A percentile compares a stretch with the other conserved stretches of the same genome.
Evolutionary conservation across 176 grass and related monocot species (phyloP).

Genomic region (Paspalum notatum): DNA sequence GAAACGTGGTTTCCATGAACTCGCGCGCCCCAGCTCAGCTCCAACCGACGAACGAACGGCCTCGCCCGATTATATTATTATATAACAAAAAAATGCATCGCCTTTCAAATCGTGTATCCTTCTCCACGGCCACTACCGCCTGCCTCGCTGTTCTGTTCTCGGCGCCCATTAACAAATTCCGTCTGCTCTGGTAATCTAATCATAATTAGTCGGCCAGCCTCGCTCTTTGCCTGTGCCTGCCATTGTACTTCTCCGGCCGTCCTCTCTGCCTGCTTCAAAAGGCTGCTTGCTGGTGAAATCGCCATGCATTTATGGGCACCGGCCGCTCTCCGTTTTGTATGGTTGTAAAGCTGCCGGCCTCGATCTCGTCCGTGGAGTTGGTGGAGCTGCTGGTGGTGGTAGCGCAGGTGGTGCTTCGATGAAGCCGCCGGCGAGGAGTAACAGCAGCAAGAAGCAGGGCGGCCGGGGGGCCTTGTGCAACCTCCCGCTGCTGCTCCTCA

Average conservation of each 20-base stretch:
- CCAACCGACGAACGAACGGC: slow-evolving; percentile 36
- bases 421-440: slow-evolving; percentile 17
- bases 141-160: slow-evolving; percentile 51
- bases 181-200: slow-evolving; percentile 24
- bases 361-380: background rate
- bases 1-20: slow-evolving; percentile 56
- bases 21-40: slow-evolving; percentile 19
- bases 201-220: background rate
- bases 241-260: background rate
- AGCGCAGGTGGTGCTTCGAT: background rate
- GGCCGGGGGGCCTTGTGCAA: slow-evolving; percentile 36
- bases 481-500: slow-evolving; percentile 47
- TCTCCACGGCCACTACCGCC: slow-evolving; percentile 41
- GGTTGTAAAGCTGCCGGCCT: slow-evolving; percentile 15
- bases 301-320: background rate
- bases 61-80: background rate
- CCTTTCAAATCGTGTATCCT: slow-evolving; percentile 47
- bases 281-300: background rate
- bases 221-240: no score
- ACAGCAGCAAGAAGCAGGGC: slow-evolving; percentile 31
- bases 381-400: background rate
- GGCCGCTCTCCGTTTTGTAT: background rate
- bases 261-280: slow-evolving; percentile 13
- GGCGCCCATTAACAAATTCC: slow-evolving; percentile 39
- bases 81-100: background rate